Base-by-base conservation (phyloP, 1,139 yeast genomes). In the Hansenula lynferdii region DNA sequence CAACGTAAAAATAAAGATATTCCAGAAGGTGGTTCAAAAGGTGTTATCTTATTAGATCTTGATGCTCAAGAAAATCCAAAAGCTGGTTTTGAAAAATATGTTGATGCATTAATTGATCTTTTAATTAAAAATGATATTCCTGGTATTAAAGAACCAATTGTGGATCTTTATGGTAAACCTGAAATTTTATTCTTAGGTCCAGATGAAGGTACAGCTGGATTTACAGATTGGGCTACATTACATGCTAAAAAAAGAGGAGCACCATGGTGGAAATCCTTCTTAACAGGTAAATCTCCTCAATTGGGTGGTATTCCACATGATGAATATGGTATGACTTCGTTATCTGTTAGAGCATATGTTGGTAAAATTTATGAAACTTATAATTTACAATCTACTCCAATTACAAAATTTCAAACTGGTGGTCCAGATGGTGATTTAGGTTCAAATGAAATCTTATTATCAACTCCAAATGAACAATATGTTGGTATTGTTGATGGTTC, bases 391-490 rank as follows among this genome's bases (percentile, higher is more conserved):
- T 77, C 82, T 49, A 65, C 75, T 44, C 65, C 75, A 27, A 75
- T 90, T 43, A 74, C 73, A 54, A 92, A 92, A 66, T 70, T 92
- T 58, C 98, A 92, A 69, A 92, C 97, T 41, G 98, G 97, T 65
- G 98, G 98, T 34, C 98, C 98, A 46, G 97, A 92, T 65, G 98
- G 98, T 57, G 98, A 92, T 64, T 74, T 92, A 56, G 98, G 98
- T 28, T 85, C 96, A 36, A 90, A 90, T 61, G 98, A 92, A 67
- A 92, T 92, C 54, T 70, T 86, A 51, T 73, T 90, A 45, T 86
- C 97, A 5, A 67, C 81, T 40, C 64, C 64, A 31, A 75, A 80
- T 41, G 98, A 92, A 65, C 74, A 69, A 41, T 92, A 92, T 58
- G 83, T 89, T 49, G 96, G 89, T 42, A 67, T 92, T 40, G 94